phyloP scores from a whole-genome alignment of 1,284 basidiomycete genomes.

The Trametes hirsuta region DNA sequence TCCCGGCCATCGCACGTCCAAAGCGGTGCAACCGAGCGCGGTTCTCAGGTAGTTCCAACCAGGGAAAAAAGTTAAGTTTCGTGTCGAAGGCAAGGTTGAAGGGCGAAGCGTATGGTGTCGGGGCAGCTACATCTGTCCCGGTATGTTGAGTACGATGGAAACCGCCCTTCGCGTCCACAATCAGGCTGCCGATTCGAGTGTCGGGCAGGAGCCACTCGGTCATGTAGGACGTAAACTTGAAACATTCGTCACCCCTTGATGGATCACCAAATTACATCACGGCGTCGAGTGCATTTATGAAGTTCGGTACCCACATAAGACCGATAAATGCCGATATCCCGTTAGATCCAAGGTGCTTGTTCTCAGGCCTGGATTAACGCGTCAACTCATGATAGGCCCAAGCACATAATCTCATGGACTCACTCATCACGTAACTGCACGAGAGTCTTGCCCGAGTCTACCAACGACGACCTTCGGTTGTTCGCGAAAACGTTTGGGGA shows the following conservation, averaged over 20 bases:
- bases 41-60: constrained; percentile 32
- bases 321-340: constrained; percentile 30
- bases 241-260: constrained; percentile 15
- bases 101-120: constrained; percentile 28
- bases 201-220: constrained; percentile 21
- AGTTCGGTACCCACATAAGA: not conserved
- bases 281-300: too few relatives aligned
- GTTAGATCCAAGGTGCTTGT: constrained; percentile 32
- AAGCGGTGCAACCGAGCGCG: constrained; percentile 25
- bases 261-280: not conserved
- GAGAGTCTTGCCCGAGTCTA: not conserved
- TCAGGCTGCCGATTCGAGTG: not conserved
- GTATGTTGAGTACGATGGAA: constrained; percentile 27
- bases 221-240: constrained; percentile 19
- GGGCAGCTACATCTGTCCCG: constrained; percentile 10
- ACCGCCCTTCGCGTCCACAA: constrained; percentile 29
- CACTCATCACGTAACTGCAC: constrained; percentile 1
- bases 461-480: not conserved
- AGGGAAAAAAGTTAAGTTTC: constrained; percentile 28
- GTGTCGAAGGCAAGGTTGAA: constrained; percentile 33
- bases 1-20: constrained; percentile 31
- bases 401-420: not conserved
- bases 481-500: not conserved
- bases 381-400: not conserved
- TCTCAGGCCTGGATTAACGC: constrained; percentile 16